Conservation (phyloP, 192 early-diverging fungal genomes). For the Ambispora gerdemannii region DNA sequence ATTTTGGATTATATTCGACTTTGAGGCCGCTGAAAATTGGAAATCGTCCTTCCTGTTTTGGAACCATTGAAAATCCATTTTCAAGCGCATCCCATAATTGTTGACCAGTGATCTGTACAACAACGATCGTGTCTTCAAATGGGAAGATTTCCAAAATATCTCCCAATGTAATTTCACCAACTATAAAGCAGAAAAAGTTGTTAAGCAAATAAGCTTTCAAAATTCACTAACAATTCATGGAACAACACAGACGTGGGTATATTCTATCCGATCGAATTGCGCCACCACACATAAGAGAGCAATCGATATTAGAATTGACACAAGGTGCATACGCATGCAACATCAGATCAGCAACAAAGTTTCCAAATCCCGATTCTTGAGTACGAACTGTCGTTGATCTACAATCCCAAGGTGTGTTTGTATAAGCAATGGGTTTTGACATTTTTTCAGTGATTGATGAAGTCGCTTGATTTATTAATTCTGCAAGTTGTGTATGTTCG, state of each 20-base stretch:
- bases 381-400: conserved; percentile 54
- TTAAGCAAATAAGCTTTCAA: too few relatives aligned
- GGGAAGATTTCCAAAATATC: conserved; percentile 67
- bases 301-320: conserved; percentile 34
- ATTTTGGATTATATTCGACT: conserved; percentile 53
- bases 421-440: conserved; percentile 53
- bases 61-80: conserved; percentile 62
- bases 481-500: conserved; percentile 42
- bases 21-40: conserved; percentile 64
- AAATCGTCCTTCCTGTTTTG: conserved; percentile 67
- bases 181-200: conserved; percentile 16
- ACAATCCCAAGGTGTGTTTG: conserved; percentile 52
- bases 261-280: conserved; percentile 58
- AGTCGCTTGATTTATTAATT: conserved; percentile 48
- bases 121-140: conserved; percentile 65
- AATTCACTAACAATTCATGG: background rate
- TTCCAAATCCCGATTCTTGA: conserved; percentile 62
- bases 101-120: conserved; percentile 57
- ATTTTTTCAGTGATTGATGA: conserved; percentile 48
- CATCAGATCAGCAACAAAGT: conserved; percentile 63
- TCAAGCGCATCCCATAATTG: conserved; percentile 63
- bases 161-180: conserved; percentile 55
- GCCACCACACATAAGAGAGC: conserved; percentile 56
- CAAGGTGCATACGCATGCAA: conserved; percentile 45
- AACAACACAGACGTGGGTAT: conserved; percentile 33